Base-by-base conservation (phyloP, 805 yeast species). In the Myxozyma kluyveri region DNA sequence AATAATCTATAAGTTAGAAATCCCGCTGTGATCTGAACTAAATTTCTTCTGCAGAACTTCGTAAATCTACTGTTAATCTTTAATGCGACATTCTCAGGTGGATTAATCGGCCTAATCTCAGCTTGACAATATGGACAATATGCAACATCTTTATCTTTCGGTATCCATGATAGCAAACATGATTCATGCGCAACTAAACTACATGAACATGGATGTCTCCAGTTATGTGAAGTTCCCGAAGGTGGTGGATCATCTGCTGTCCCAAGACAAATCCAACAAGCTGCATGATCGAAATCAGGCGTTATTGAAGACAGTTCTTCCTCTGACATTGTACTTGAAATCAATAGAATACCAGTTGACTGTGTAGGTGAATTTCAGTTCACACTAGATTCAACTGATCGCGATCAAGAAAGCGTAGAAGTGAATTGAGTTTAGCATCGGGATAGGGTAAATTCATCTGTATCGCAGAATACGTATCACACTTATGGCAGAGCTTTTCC, bases 201-300 rank as follows among this genome's bases (percentile, higher is more conserved):
- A 60, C 81, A 77, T 17, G 63, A 51, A 51, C 80, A 76, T 1
- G 78, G 78, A 19, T 67, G 68, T 17, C 74, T 67, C 78, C 78
- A 75, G 45, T 68, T 72, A 22, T 67, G 65, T 1, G 70, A 65
- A 39, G n/a, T n/a, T n/a, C 60, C 63, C 19, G 50, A 52, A 3
- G 69, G 67, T 3, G 69, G 61, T 38, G 62, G 61, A 57, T 73
- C 68, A 54, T 63, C 41, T 58, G 67, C 61, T 48, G 73, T 43
- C 46, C 65, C 59, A 55, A 70, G 52, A 52, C 69, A 55, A 62
- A 73, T 49, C 72, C 72, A 68, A 52, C 61, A 72, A n/a, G n/a
- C n/a, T n/a, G n/a, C n/a, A n/a, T n/a, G n/a, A n/a, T n/a, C n/a
- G n/a, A n/a, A n/a, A n/a, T n/a, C n/a, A n/a, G n/a, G n/a, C n/a